Percentiles rank a stretch among this genome's conserved stretches.
Evolutionary conservation across 805 yeast genomes (phyloP).

Genomic region (Wickerhamiella azymoides): DNA sequence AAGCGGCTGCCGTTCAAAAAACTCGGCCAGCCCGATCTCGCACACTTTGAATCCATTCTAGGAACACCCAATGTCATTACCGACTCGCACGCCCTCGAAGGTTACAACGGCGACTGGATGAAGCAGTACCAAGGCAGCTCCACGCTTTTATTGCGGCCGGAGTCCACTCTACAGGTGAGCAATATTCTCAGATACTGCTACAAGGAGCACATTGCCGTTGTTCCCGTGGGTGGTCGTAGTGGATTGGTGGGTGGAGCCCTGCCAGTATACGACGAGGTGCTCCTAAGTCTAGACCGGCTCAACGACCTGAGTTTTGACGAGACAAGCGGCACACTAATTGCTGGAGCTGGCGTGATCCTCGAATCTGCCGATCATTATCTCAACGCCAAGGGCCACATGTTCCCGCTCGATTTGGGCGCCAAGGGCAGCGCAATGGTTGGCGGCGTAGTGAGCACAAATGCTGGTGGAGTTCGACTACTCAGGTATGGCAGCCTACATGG

Average conservation of each 20-base stretch:
- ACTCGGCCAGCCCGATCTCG: neutral
- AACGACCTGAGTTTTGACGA: slow-evolving; percentile 73
- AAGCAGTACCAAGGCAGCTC: slow-evolving; percentile 85
- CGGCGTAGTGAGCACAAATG: slow-evolving; percentile 89
- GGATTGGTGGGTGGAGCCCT: slow-evolving; percentile 91
- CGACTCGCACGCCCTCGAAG: slow-evolving; percentile 45
- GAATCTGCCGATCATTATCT: slow-evolving; percentile 71
- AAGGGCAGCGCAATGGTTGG: slow-evolving; percentile 95
- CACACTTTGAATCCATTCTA: neutral
- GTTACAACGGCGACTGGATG: slow-evolving; percentile 88
- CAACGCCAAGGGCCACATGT: slow-evolving; percentile 72
- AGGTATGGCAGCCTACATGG: slow-evolving; percentile 92
- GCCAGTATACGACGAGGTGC: slow-evolving; percentile 83
- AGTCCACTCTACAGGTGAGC: slow-evolving; percentile 62
- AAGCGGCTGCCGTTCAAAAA: slow-evolving; percentile 1
- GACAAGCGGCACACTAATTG: slow-evolving; percentile 71
- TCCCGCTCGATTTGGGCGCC: slow-evolving; percentile 91
- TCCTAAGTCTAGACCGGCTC: slow-evolving; percentile 53
- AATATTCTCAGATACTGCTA: slow-evolving; percentile 69
- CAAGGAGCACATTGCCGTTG: slow-evolving; percentile 62
- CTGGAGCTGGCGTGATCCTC: slow-evolving; percentile 81
- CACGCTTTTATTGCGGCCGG: slow-evolving; percentile 66
- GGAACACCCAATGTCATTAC: slow-evolving; percentile 25
- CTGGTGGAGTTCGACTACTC: slow-evolving; percentile 81
- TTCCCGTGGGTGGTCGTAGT: slow-evolving; percentile 96